These are phyloP conservation scores for Oryza meridionalis DNA, from an alignment of 176 grass and related monocot genomes.

Conservation along the genomic window DNA sequence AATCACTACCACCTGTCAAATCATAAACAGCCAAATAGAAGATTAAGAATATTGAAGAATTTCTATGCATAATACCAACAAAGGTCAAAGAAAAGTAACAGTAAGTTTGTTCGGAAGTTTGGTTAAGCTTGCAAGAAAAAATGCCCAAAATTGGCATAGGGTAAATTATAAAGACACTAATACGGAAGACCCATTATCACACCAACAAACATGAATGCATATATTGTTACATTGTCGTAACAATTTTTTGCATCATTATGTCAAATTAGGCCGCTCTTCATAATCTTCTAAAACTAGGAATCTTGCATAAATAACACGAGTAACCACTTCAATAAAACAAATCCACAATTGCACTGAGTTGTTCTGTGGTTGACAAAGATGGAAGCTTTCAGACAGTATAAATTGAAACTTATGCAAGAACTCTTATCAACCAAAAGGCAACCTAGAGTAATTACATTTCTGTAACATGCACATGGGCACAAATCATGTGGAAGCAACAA, in stretches of 20 bases:
- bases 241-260: neutral
- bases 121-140: neutral
- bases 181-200: neutral
- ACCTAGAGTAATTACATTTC: neutral
- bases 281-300: neutral
- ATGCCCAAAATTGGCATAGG: neutral
- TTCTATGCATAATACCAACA: neutral
- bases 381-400: neutral
- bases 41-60: neutral
- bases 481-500: neutral
- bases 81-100: neutral
- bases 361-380: neutral
- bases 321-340: neutral
- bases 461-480: neutral
- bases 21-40: constrained; percentile 16
- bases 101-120: neutral
- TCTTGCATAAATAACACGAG: neutral
- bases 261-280: neutral
- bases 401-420: neutral
- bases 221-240: neutral
- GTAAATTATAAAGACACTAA: neutral
- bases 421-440: neutral
- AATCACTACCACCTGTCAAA: constrained; percentile 79
- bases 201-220: neutral
- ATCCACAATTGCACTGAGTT: neutral